Base-by-base conservation (phyloP, 2,329 filamentous ascomycete genomes). In the Colletotrichum orchidophilum region DNA sequence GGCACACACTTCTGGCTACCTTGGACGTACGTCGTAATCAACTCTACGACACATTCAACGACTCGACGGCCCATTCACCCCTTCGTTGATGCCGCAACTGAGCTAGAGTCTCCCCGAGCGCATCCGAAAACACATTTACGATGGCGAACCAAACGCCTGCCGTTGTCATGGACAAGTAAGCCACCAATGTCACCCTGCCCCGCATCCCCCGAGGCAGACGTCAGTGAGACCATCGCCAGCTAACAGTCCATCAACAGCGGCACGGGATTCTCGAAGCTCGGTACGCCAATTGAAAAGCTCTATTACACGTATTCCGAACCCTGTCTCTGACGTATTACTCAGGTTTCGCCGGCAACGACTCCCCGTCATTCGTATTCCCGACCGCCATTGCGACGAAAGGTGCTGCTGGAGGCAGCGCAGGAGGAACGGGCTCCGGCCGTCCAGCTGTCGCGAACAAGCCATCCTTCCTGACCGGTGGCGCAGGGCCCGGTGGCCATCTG, bases 161-260 rank as follows among this genome's bases (percentile, higher is more conserved):
- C 94, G 96, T 99, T 98, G 96, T 99, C 94, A 99, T 99, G 96
- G 96, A 99, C 96, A 99, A 99, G 96, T 98, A 92, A 86, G 94
- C 89, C 79, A 73, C 82, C 64, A 72, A 71, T 66, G 59, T 73
- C 64, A 68, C 69, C 69, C 61, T 65, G 72, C 79, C 77, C 77
- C 80, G 74, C 76, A 78, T 71, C 71, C 75, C 75, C 75, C 60
- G 61, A 73, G 66, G 57, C 65, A 73, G 72, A 74, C 67, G 67
- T 71, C 63, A 72, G 66, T 68, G 58, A 72, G 69, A 70, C 46
- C 71, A 71, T 66, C 66, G 33, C 50, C 54, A 66, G 67, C 73
- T 74, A 69, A 74, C 73, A n/a, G 31, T 76, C 73, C 75, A 66
- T 77, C 77, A 78, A 73, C 83, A 99, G 96, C 93, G 96, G 96